These are phyloP conservation scores for Trichodelitschia bisporula DNA, from an alignment of 495 filamentous ascomycete species.

Conservation along the genomic window DNA sequence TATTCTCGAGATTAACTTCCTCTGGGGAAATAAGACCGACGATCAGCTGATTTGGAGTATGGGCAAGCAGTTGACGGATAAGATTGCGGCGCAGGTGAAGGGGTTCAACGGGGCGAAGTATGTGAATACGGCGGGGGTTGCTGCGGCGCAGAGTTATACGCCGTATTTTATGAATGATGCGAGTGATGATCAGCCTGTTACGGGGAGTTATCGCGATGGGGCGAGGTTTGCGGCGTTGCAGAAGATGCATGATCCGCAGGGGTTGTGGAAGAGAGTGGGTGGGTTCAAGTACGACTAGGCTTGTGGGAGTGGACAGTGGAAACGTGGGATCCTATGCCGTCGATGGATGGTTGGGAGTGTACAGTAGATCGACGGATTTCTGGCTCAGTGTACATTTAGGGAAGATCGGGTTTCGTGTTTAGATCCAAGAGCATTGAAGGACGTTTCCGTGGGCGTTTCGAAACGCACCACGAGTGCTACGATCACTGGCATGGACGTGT, in stretches of 20 bases:
- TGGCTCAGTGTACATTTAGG: too few species aligned
- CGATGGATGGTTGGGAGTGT: too few species aligned
- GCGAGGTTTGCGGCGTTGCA: not conserved
- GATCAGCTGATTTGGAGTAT: not conserved
- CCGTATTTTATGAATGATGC: not conserved
- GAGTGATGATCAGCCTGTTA: not conserved
- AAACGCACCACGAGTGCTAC: too few species aligned
- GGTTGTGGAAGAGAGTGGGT: constrained; percentile 2
- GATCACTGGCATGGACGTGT: too few species aligned
- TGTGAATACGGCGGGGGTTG: not conserved
- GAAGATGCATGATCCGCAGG: not conserved
- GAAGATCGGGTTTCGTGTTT: too few species aligned
- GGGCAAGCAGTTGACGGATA: not conserved
- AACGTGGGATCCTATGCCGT: too few species aligned
- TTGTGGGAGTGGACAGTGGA: too few species aligned
- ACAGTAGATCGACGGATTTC: too few species aligned
- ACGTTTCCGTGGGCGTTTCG: too few species aligned
- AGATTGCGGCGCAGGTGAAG: not conserved
- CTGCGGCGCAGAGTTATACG: not conserved
- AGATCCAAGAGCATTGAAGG: too few species aligned
- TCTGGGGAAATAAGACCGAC: not conserved
- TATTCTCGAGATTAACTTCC: not conserved
- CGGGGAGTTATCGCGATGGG: not conserved
- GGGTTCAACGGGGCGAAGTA: too few species aligned
- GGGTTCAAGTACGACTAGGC: too few species aligned